Evolutionary conservation across 192 early-diverging fungal genomes (phyloP).

Genomic region (Dimargaris xerosporica): DNA sequence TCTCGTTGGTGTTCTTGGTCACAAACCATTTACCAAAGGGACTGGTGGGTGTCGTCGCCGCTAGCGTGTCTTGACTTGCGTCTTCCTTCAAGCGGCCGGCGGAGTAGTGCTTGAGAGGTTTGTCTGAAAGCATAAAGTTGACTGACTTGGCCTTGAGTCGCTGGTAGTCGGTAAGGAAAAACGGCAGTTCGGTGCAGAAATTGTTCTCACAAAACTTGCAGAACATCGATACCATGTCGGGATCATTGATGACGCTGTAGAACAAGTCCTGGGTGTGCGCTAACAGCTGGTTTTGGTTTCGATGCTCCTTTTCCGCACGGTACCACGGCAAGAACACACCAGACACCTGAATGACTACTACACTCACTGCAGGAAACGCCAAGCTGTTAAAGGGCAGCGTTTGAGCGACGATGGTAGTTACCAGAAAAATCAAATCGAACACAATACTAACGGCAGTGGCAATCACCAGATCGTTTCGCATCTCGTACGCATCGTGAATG

Average conservation of each 20-base stretch:
- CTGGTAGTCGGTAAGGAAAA: constrained; percentile 11
- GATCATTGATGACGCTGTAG: constrained; percentile 4
- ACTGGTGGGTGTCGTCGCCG: neutral
- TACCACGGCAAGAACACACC: neutral
- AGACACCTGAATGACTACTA: constrained; percentile 1
- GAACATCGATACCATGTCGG: constrained; percentile 1
- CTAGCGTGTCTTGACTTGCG: neutral
- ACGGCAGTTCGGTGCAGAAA: constrained; percentile 9
- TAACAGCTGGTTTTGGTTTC: neutral
- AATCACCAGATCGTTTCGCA: constrained; percentile 9
- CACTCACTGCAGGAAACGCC: constrained; percentile 8
- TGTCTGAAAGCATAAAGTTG: neutral
- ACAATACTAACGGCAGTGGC: neutral
- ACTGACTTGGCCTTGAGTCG: constrained; percentile 7
- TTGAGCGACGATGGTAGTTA: neutral
- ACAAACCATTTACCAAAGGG: constrained; percentile 9
- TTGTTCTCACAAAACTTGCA: constrained; percentile 13
- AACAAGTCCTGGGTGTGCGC: constrained; percentile 1
- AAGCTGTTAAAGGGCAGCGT: too few species aligned
- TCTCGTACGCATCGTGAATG: constrained; percentile 6
- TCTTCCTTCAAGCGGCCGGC: neutral
- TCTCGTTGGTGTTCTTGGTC: neutral
- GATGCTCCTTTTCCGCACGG: neutral
- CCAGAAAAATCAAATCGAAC: neutral
- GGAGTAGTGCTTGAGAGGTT: neutral